phyloP scores from a whole-genome alignment of 1,284 basidiomycete species.

The Ganoderma leucocontextum region DNA sequence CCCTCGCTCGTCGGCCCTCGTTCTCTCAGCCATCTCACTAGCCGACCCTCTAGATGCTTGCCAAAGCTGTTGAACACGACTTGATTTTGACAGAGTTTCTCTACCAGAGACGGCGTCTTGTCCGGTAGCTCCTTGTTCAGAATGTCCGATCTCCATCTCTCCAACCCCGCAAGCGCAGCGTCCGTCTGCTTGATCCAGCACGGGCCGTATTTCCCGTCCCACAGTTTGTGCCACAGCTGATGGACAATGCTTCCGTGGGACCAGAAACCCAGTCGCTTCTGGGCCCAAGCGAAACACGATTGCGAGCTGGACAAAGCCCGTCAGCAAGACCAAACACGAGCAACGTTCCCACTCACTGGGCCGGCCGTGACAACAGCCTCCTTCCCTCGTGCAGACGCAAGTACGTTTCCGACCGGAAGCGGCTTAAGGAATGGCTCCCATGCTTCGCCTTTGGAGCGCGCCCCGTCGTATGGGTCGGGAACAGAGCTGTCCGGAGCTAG shows the following conservation, averaged over 20 bases:
- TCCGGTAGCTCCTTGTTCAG: not conserved
- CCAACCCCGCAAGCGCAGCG: not conserved
- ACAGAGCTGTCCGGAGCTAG: not conserved
- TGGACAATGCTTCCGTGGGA: no score
- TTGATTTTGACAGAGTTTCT: no score
- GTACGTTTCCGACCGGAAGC: not conserved
- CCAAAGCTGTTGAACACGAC: no score
- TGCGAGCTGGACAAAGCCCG: no score
- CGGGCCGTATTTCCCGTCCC: no score
- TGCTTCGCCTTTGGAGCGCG: not conserved
- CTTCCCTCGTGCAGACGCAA: not conserved
- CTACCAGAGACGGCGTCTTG: not conserved
- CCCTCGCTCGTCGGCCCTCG: no score
- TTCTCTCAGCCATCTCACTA: no score
- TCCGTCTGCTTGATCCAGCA: not conserved
- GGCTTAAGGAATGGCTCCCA: not conserved
- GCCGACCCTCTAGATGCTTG: no score
- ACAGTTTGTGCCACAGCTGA: not conserved
- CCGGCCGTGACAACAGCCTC: not conserved
- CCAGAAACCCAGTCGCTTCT: no score
- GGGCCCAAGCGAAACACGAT: no score
- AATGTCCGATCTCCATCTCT: not conserved
- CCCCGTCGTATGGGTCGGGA: not conserved
- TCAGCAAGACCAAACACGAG: not conserved
- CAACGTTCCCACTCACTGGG: not conserved